These are phyloP conservation scores for Suhomyces atakaporum DNA, from an alignment of 1,139 yeast species.

Conservation along the genomic window DNA sequence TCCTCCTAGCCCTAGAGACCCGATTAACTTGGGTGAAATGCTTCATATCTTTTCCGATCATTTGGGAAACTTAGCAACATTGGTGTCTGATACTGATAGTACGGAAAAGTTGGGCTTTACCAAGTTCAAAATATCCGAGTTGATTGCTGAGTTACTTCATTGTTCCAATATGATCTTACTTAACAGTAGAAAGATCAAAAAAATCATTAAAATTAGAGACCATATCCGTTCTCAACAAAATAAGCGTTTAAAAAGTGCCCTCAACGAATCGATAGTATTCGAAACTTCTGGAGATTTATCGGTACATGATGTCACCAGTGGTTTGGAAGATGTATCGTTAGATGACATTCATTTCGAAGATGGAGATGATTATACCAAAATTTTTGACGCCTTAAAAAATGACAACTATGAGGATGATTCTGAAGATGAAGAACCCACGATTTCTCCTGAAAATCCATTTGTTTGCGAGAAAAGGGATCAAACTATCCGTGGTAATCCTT, in stretches of 20 bases:
- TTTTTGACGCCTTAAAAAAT: conserved; percentile 22
- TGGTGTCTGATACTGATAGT: conserved; percentile 22
- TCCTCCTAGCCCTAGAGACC: conserved; percentile 50
- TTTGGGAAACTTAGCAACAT: conserved; percentile 31
- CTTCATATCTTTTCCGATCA: conserved; percentile 42
- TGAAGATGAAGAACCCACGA: conserved; percentile 50
- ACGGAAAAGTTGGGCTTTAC: conserved; percentile 38
- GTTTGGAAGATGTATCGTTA: conserved; percentile 42
- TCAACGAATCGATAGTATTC: conserved; percentile 28
- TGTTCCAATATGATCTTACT: conserved; percentile 52
- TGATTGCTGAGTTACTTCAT: conserved; percentile 49
- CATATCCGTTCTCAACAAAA: conserved; percentile 35
- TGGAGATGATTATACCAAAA: conserved; percentile 13
- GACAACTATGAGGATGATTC: conserved; percentile 40
- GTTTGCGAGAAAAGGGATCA: conserved; percentile 43
- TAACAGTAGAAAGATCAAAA: conserved; percentile 41
- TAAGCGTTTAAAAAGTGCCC: conserved; percentile 35
- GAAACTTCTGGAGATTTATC: conserved; percentile 15
- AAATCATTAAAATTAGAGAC: conserved; percentile 40
- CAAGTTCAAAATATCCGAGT: conserved; percentile 44
- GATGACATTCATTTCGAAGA: conserved; percentile 31
- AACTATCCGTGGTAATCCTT: conserved; percentile 36
- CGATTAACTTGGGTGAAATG: conserved; percentile 49
- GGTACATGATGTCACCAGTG: conserved; percentile 34
- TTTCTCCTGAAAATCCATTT: conserved; percentile 50